Evolutionary conservation across 306 rosid genomes (phyloP), one percentile per base, ranked within the genome.

Genomic region (Coriaria nepalensis): DNA sequence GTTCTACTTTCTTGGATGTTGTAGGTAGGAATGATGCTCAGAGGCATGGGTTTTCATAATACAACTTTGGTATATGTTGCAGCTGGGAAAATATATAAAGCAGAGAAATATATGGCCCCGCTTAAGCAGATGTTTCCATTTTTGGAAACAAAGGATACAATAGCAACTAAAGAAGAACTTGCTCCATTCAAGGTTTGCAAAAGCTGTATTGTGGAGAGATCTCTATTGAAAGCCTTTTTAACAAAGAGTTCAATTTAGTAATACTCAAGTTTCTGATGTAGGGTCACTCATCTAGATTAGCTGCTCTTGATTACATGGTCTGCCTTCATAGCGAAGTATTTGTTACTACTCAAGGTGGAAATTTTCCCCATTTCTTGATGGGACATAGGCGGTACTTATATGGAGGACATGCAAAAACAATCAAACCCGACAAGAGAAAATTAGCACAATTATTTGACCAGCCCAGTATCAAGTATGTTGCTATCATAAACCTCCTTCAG

Each of bases 31-130:
- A 77, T 84, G 95, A 81, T 84, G 95, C 95, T 90, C 51, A 77
- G 92, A 65, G 97, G 93, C 68, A 90, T 90, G 97, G 95, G 95
- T 39, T 90, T 81, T 59, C 84, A 90, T 73, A 90, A 84, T 66
- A 74, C 86, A 32, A 90, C 92, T 53, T 68, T 79, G 20, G 78
- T 90, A 38, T 90, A 78, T 57, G 81, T 90, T 64, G 97, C 95
- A 44, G 93, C 95, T 5, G 97, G 97, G 43, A 79, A 70, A 55
- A 84, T 90, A 62, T 90, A 90, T 67, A 84, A 69, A 68, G 90
- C 71, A 11, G 82, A 79, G 6, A 84, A 81, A 67, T 84, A 68
- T 71, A 81, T 90, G 92, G 87, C 92, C 52, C 95, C 92, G n/a
- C 92, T 90, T 60, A 90, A 69, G 49, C 83, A 77, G 72, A 90